Evolutionary conservation across 2,329 filamentous ascomycete genomes (phyloP).

Genomic region (Aspergillus candidus): DNA sequence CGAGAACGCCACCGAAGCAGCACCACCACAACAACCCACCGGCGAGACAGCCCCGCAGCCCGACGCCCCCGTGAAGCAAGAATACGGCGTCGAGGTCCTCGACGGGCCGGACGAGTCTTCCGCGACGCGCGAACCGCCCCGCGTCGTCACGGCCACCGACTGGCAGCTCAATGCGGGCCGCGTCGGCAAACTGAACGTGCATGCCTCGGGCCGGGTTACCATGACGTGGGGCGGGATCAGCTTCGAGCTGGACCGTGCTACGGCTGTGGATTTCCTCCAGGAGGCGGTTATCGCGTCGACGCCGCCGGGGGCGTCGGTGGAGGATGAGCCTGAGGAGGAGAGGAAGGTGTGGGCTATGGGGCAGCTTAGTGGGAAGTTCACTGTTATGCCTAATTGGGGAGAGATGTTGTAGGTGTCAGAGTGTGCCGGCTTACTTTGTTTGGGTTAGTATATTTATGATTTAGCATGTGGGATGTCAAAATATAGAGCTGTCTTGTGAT

Average conservation of each 20-base stretch:
- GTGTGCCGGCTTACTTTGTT: not conserved
- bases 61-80: slow-evolving; percentile 23
- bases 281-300: slow-evolving; percentile 47
- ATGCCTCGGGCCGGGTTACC: slow-evolving; percentile 55
- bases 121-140: slow-evolving; percentile 14
- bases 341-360: slow-evolving; percentile 52
- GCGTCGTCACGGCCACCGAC: slow-evolving; percentile 36
- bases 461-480: not conserved
- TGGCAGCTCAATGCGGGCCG: slow-evolving; percentile 46
- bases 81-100: slow-evolving; percentile 27
- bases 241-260: slow-evolving; percentile 53
- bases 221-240: slow-evolving; percentile 58
- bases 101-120: slow-evolving; percentile 14
- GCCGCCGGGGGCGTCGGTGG: slow-evolving; percentile 16
- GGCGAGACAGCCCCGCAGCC: not conserved
- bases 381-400: slow-evolving; percentile 57
- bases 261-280: slow-evolving; percentile 53
- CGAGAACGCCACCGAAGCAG: slow-evolving; percentile 1
- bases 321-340: slow-evolving; percentile 24
- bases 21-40: not conserved
- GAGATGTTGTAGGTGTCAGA: slow-evolving; percentile 36
- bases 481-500: not conserved
- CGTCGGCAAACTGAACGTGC: slow-evolving; percentile 57
- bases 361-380: slow-evolving; percentile 59
- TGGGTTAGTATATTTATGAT: not conserved